These are phyloP conservation scores for Elsinoe arachidis DNA, from an alignment of 2,329 filamentous ascomycete genomes.

Conservation along the genomic window DNA sequence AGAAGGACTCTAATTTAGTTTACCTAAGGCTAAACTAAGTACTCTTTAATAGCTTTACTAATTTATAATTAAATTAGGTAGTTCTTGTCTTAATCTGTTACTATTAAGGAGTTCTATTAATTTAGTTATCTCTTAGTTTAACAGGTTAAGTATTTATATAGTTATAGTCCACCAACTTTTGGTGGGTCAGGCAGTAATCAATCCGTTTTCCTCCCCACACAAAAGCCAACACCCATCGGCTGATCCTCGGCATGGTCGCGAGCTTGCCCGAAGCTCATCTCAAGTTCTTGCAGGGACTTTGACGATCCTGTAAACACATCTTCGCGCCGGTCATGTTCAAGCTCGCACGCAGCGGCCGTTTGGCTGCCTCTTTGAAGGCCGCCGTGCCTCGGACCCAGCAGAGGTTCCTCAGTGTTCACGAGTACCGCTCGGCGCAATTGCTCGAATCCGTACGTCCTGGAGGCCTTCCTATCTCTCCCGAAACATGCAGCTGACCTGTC, in stretches of 20 bases:
- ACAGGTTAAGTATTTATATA: too few relatives aligned
- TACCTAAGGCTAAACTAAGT: too few relatives aligned
- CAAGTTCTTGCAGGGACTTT: constrained; percentile 12
- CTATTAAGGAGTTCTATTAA: too few relatives aligned
- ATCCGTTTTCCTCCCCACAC: too few relatives aligned
- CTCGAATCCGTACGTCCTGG: constrained; percentile 53
- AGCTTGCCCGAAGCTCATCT: constrained; percentile 12
- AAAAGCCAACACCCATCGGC: too few relatives aligned
- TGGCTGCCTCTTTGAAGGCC: constrained; percentile 71
- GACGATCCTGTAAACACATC: constrained; percentile 8
- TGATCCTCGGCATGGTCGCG: constrained; percentile 4
- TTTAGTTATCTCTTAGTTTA: too few relatives aligned
- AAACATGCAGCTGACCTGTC: constrained; percentile 21
- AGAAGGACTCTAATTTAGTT: too few relatives aligned
- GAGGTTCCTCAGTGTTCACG: constrained; percentile 90
- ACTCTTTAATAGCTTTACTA: too few relatives aligned
- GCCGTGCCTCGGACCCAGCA: constrained; percentile 58
- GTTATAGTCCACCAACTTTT: too few relatives aligned
- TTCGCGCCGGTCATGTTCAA: constrained; percentile 61
- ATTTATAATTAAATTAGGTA: too few relatives aligned
- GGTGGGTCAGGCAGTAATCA: too few relatives aligned
- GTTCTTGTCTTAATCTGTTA: too few relatives aligned
- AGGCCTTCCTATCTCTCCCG: constrained; percentile 15
- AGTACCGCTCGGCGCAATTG: constrained; percentile 92
- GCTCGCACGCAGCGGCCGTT: constrained; percentile 70